Evolutionary conservation across 257 asterid species (phyloP).

Genomic region (Misopates orontium): DNA sequence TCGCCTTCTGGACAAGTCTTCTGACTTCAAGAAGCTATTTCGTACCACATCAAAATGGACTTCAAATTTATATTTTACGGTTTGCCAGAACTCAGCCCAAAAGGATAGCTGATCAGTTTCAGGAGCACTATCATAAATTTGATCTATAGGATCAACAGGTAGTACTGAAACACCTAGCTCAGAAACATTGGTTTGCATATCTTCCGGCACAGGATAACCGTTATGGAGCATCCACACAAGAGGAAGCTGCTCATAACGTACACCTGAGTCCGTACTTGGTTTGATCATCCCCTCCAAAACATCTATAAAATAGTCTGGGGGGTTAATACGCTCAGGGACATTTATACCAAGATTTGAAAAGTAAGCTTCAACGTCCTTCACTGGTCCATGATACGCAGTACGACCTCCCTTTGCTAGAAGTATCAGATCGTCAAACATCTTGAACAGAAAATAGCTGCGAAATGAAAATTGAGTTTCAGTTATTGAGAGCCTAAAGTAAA

Average conservation of each 20-base stretch:
- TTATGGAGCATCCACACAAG: slow-evolving; percentile 85
- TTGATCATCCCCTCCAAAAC: slow-evolving; percentile 81
- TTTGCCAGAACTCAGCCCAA: slow-evolving; percentile 67
- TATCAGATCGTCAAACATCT: slow-evolving; percentile 85
- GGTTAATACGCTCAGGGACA: slow-evolving; percentile 89
- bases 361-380: slow-evolving; percentile 76
- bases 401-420: slow-evolving; percentile 96
- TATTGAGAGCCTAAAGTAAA: background rate
- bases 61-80: slow-evolving; percentile 50
- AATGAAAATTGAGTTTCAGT: slow-evolving; percentile 20
- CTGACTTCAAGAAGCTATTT: slow-evolving; percentile 54
- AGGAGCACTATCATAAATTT: slow-evolving; percentile 32
- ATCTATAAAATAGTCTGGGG: slow-evolving; percentile 86
- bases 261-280: slow-evolving; percentile 47
- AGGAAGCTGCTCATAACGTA: slow-evolving; percentile 72
- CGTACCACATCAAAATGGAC: slow-evolving; percentile 48
- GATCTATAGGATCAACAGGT: slow-evolving; percentile 31
- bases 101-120: slow-evolving; percentile 51
- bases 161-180: slow-evolving; percentile 26
- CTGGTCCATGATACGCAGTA: slow-evolving; percentile 79
- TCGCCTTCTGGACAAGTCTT: slow-evolving; percentile 73
- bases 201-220: slow-evolving; percentile 69
- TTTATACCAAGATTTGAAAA: slow-evolving; percentile 57
- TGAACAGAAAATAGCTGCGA: slow-evolving; percentile 82
- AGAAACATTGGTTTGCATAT: slow-evolving; percentile 52